Evolutionary conservation across 306 rosid genomes (phyloP), one percentile per base, ranked within the genome.

Genomic region (Pyrus communis): DNA sequence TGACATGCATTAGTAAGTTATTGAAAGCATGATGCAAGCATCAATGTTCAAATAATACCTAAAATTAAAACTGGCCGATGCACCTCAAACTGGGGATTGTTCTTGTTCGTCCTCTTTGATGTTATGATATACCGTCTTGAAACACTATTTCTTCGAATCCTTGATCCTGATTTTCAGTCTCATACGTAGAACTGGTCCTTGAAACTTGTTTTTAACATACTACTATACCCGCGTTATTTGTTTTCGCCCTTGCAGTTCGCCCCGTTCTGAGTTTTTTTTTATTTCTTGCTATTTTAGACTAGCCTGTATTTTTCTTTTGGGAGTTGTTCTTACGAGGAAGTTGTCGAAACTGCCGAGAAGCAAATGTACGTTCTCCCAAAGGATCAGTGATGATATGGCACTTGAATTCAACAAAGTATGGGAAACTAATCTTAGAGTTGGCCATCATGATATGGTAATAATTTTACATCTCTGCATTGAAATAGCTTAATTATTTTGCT

Each of bases 381-480:
- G 79, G 17, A 60, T 10, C n/a, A 33, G 84, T n/a, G n/a, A n/a
- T 35, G 90, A 89, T 63, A 69, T 75, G 27, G 96, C 96, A 40
- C 65, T 28, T 45, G 88, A 90, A 46, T 95, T 90, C 81, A 95
- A 90, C 82, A 60, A 63, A 82, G 86, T 30, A 25, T 95, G 96
- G 96, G 92, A 87, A 58, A 85, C 85, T 38, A 55, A 76, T 83
- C 77, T 90, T 86, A 82, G 80, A 81, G 85, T 90, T 54, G 97
- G 97, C 33, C 69, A 23, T 46, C 90, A 95, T 45, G 98, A 95
- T 73, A 95, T 28, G 91, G 98, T 92, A 89, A 83, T 27, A 45
- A 13, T 28, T 60, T 77, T 17, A 46, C 25, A 4, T 75, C 51
- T 46, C 22, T 30, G 11, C 28, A 31, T 13, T 33, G 75, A 43